phyloP scores from a whole-genome alignment of 805 yeast genomes.

The Yarrowia yakushimensis region DNA sequence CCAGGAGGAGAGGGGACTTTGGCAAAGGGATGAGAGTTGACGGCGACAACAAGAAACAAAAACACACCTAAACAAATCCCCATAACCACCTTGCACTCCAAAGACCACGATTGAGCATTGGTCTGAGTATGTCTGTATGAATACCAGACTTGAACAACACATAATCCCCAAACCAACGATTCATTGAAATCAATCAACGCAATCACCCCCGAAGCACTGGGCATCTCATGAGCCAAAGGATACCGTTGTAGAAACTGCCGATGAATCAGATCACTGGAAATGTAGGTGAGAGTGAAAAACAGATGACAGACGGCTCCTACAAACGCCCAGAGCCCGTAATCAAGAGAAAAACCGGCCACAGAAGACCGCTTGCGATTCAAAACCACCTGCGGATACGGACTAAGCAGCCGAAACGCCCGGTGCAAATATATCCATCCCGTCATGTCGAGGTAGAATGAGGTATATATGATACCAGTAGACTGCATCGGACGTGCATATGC shows the following conservation, averaged over 20 bases:
- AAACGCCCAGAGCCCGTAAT: constrained; percentile 15
- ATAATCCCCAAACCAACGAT: not conserved
- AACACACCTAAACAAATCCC: not conserved
- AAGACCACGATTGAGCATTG: constrained; percentile 8
- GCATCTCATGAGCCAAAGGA: constrained; percentile 1
- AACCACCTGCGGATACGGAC: constrained; percentile 11
- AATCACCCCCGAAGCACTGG: not conserved
- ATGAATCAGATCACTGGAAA: not conserved
- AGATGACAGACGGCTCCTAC: not conserved
- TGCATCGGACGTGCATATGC: not conserved
- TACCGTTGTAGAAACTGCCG: not conserved
- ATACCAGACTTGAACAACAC: not conserved
- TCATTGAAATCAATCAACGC: constrained; percentile 1
- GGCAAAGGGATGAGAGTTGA: constrained; percentile 2
- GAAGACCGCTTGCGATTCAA: constrained; percentile 10
- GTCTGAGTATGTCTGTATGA: constrained; percentile 8
- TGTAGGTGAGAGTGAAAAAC: not conserved
- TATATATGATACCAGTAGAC: not conserved
- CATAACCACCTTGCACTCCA: constrained; percentile 20
- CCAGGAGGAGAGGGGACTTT: constrained; percentile 5
- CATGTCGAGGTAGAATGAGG: not conserved
- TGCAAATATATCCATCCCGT: constrained; percentile 3
- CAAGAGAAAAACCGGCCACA: constrained; percentile 25
- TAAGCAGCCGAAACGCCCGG: not conserved
- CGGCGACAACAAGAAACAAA: not conserved